Evolutionary conservation across 2,329 filamentous ascomycete species (phyloP).

Genomic region (Lecanicillium sp.): DNA sequence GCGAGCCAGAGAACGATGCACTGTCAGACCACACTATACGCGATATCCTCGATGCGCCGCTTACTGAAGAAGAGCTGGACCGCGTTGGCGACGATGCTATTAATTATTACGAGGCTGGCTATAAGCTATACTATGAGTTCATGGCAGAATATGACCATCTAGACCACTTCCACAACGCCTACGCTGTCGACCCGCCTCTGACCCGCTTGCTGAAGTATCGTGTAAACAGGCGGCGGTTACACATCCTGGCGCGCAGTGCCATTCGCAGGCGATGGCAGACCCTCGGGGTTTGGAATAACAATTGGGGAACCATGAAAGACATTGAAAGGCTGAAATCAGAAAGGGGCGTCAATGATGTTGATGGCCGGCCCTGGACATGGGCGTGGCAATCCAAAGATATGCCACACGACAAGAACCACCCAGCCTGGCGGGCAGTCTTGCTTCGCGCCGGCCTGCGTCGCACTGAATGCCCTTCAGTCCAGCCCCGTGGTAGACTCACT

Average conservation of each 20-base stretch:
- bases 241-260: background rate
- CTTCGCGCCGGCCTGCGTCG: background rate
- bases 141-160: background rate
- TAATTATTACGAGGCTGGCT: background rate
- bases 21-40: background rate
- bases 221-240: background rate
- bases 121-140: background rate
- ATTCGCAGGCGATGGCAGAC: background rate
- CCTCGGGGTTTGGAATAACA: background rate
- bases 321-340: background rate
- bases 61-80: background rate
- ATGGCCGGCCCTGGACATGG: background rate
- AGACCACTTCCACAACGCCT: background rate
- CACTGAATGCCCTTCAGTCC: background rate
- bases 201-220: background rate
- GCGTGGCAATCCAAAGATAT: background rate
- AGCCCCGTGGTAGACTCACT: background rate
- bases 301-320: background rate
- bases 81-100: background rate
- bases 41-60: background rate
- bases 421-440: background rate
- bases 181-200: background rate
- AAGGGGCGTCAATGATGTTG: background rate
- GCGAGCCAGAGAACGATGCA: background rate
- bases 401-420: background rate